Percentiles rank a stretch among this genome's conserved stretches.
These are phyloP conservation scores for Tolypocladium amazonense DNA, from an alignment of 2,329 filamentous ascomycete genomes.

Conservation along the genomic window DNA sequence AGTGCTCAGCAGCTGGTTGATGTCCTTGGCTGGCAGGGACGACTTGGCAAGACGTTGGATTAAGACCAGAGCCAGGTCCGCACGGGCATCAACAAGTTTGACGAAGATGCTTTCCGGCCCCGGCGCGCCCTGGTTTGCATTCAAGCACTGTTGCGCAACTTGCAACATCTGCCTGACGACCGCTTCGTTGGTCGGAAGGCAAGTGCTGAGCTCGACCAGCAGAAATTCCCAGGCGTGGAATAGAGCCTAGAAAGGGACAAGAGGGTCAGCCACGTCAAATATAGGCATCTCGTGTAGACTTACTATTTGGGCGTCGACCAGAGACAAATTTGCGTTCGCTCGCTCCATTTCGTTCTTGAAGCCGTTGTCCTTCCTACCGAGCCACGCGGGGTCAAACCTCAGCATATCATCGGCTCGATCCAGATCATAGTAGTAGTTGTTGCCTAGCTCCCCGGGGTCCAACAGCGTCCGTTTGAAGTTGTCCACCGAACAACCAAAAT, in stretches of 20 bases:
- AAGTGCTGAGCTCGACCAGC: conserved; percentile 69
- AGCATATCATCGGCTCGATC: conserved; percentile 67
- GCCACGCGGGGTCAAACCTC: conserved; percentile 68
- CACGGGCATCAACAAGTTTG: conserved; percentile 62
- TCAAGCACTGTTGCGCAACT: conserved; percentile 67
- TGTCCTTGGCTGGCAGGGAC: conserved; percentile 36
- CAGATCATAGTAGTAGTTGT: conserved; percentile 76
- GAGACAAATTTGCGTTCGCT: conserved; percentile 82
- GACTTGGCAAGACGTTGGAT: conserved; percentile 66
- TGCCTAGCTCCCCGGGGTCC: conserved; percentile 55
- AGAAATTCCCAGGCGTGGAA: conserved; percentile 86
- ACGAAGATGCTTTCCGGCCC: conserved; percentile 75
- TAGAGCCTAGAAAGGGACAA: conserved; percentile 47
- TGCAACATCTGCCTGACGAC: conserved; percentile 62
- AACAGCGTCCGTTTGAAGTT: conserved; percentile 72
- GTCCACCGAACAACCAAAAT: conserved; percentile 59
- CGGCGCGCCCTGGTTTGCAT: conserved; percentile 61
- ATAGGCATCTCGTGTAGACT: not conserved
- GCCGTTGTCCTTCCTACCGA: conserved; percentile 54
- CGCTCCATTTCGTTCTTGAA: conserved; percentile 74
- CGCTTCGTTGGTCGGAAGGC: conserved; percentile 37
- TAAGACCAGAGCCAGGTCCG: conserved; percentile 72
- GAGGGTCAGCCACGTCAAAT: conserved; percentile 7
- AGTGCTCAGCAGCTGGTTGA: conserved; percentile 38
- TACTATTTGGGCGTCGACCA: conserved; percentile 86